Evolutionary conservation across 1,139 yeast genomes (phyloP), one percentile per base, ranked within the genome.

Genomic region (Meyerozyma elateridarum): DNA sequence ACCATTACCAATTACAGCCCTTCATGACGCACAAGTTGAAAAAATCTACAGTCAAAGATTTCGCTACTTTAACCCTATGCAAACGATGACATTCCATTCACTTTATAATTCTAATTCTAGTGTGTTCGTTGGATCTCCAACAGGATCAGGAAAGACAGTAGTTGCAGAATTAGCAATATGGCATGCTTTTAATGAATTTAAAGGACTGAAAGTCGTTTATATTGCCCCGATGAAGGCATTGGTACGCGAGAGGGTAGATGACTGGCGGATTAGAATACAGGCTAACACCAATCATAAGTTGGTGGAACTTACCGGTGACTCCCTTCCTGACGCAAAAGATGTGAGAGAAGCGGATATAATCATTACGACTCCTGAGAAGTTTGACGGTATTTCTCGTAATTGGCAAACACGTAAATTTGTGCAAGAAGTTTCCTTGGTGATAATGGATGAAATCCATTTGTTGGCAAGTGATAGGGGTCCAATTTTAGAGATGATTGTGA

Each of bases 201-300:
- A 96, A 0, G 80, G 79, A 0, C 80, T 91, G 1, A 89, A 89
- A 48, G 71, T 89, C 31, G 96, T 89, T 7, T 93, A 93, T 54
- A 89, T 93, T 61, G 98, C 98, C 0, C 99, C 99, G 3, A 93
- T 93, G 98, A 93, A 93, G 52, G 99, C 98, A 0, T 73, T 93
- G 52, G 98, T 93, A 2, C 70, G 96, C 40, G 98, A 93, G 61
- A 74, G 98, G 56, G 97, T 93, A 8, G 93, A 84, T 48, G 98
- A 93, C 51, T 93, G 98, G 98, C 67, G 83, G 25, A 69, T 62
- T 29, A 68, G 95, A 35, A 73, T 91, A 15, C 46, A 52, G 30
- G 71, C 73, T 11, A 64, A 68, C 21, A 78, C 91, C 0, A 72
- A 66, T 8, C 78, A 78, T 44, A 76, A 71, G 47, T 74, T 93